Conservation (phyloP, 805 yeast genomes). For the Candida broadrunensis region DNA sequence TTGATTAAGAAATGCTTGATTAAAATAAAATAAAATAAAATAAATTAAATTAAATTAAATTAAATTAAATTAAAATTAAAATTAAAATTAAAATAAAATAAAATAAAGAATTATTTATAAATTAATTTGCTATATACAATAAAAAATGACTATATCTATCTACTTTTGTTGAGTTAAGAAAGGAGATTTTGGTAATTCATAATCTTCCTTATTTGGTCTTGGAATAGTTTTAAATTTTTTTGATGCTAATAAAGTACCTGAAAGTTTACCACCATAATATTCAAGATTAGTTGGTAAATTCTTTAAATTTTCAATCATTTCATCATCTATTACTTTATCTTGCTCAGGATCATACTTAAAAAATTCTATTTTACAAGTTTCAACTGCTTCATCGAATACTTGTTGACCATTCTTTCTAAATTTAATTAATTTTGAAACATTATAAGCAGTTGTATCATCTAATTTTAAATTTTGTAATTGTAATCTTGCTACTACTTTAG, state of each 20-base stretch:
- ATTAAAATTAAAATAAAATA: no score
- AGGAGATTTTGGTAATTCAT: slow-evolving; percentile 32
- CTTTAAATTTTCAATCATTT: slow-evolving; percentile 23
- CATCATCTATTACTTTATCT: slow-evolving; percentile 19
- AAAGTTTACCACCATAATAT: slow-evolving; percentile 21
- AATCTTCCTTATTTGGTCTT: slow-evolving; percentile 16
- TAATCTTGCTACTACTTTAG: slow-evolving; percentile 81
- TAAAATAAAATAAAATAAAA: no score
- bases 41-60: no score
- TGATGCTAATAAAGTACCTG: slow-evolving; percentile 22
- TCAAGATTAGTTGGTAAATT: slow-evolving; percentile 29
- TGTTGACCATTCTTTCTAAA: slow-evolving; percentile 49
- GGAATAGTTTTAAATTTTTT: slow-evolving; percentile 33
- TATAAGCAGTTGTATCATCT: slow-evolving; percentile 49
- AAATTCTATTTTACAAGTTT: slow-evolving; percentile 36
- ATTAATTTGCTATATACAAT: no score
- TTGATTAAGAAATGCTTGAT: no score
- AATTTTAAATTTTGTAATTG: slow-evolving; percentile 58
- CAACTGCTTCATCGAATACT: slow-evolving; percentile 62
- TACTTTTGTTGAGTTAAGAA: slow-evolving; percentile 14
- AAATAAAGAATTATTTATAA: no score
- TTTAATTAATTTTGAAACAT: slow-evolving; percentile 50
- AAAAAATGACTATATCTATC: slow-evolving; percentile 15
- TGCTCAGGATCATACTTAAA: slow-evolving; percentile 32
- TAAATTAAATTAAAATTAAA: no score